Conservation (phyloP, 805 yeast genomes). For the Yarrowia sp. region DNA sequence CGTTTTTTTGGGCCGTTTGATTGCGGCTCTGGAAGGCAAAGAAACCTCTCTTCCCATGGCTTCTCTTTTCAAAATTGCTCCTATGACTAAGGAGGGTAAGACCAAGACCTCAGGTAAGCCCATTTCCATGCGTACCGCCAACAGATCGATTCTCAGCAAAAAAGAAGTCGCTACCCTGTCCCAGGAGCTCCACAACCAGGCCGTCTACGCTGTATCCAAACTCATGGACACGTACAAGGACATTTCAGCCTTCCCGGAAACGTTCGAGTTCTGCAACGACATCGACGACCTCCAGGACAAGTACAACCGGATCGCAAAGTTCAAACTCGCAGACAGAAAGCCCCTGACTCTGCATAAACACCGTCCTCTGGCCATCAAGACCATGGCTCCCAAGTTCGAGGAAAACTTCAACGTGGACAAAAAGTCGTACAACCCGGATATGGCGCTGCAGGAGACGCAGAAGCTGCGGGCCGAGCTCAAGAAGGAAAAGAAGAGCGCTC, state of each 20-base stretch:
- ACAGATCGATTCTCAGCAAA: background rate
- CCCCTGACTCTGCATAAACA: constrained; percentile 83
- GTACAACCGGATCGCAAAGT: constrained; percentile 48
- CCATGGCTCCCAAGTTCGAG: constrained; percentile 87
- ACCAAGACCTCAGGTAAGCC: background rate
- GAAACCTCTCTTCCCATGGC: constrained; percentile 43
- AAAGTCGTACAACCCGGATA: constrained; percentile 83
- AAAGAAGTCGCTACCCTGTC: background rate
- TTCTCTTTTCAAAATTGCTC: constrained; percentile 20
- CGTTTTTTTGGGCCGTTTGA: constrained; percentile 40
- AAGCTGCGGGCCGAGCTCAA: constrained; percentile 83
- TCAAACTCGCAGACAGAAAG: constrained; percentile 49
- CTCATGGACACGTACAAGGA: constrained; percentile 48
- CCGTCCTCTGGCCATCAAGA: constrained; percentile 76
- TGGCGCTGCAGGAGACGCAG: constrained; percentile 73
- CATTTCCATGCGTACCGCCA: background rate
- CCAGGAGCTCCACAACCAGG: constrained; percentile 4
- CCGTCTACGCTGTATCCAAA: constrained; percentile 3
- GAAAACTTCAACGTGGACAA: constrained; percentile 94
- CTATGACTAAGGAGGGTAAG: background rate
- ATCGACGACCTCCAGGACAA: constrained; percentile 37
- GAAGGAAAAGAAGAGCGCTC: constrained; percentile 82
- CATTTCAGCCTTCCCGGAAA: constrained; percentile 57
- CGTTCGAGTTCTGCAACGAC: constrained; percentile 37
- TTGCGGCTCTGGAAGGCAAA: constrained; percentile 48